Evolutionary conservation across 179 eudicot species (phyloP), one percentile per base, ranked within the genome.

Genomic region (Spergularia azorica): DNA sequence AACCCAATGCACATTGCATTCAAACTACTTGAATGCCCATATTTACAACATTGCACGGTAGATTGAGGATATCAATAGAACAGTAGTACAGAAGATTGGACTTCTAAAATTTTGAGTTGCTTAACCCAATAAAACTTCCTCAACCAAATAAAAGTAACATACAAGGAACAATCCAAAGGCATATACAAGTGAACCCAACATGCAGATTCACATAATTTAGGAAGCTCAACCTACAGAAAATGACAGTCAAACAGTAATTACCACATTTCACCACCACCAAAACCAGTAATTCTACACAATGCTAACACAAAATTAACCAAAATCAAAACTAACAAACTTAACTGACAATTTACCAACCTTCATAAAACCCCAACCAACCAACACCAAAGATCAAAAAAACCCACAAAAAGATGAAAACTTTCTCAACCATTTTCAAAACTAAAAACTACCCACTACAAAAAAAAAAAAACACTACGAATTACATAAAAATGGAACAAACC

Each of bases 401-500:
- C 36, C 16, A 39, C 54, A 14, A 39, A 67, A 46, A 41, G 71
- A 67, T 46, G 13, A 39, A 70, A 70, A 71, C 64, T 56, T 71
- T 57, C 62, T 32, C 0, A 32, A 21, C 76, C 32, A 72, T 18
- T 50, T 6, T 3, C 1, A 20, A 74, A 74, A 74, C 32, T 20
- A 2, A 58, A 70, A 75, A 13, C 41, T 2, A 63, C 41, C 20
- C 43, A 61, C 0, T 21, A 26, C 32, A 26, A 14, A 76, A 13
- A 26, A 14, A 76, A 13, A 43, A 14, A 15, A 15, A 32, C 8
- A 3, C 0, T 11, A 61, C 52, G 43, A 16, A 56, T 3, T n/a
- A 11, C n/a, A 6, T 0, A 48, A 76, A 65, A 58, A 61, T 5
- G 4, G 6, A 2, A 74, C 52, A 32, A 74, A 93, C 98, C 98